Conservation (phyloP, 2,329 filamentous ascomycete genomes). For the Aphanoascus verrucosus region DNA sequence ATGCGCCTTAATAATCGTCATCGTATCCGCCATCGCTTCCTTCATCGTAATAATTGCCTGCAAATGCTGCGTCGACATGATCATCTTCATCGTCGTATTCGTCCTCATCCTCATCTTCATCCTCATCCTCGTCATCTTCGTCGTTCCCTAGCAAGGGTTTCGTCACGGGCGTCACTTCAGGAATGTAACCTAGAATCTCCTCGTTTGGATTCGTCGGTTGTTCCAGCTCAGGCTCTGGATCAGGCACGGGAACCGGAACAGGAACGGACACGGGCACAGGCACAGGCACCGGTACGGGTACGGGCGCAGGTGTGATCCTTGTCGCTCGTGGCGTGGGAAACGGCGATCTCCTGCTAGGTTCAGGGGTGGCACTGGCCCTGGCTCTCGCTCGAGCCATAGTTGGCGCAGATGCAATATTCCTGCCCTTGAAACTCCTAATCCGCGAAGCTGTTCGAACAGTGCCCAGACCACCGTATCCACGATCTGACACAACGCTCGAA, state of each 20-base stretch:
- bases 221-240: slow-evolving; percentile 6
- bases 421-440: background rate
- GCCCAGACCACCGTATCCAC: slow-evolving; percentile 11
- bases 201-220: slow-evolving; percentile 18
- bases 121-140: slow-evolving; percentile 21
- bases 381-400: background rate
- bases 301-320: slow-evolving; percentile 13
- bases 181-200: slow-evolving; percentile 21
- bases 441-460: background rate
- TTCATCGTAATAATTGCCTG: slow-evolving; percentile 27
- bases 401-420: background rate
- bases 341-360: background rate
- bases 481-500: slow-evolving; percentile 13
- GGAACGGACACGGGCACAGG: slow-evolving; percentile 1
- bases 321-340: background rate
- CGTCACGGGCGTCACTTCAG: slow-evolving; percentile 14
- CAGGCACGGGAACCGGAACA: background rate
- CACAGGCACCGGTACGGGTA: slow-evolving; percentile 13
- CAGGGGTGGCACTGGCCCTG: slow-evolving; percentile 13
- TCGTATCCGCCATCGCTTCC: slow-evolving; percentile 29
- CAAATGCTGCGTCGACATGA: slow-evolving; percentile 29
- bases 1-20: slow-evolving; percentile 20
- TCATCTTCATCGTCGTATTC: slow-evolving; percentile 26
- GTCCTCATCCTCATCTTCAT: slow-evolving; percentile 28
- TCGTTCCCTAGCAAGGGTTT: slow-evolving; percentile 20